These are phyloP conservation scores for Phoenix dactylifera DNA, from an alignment of 176 grass and related monocot species.

Conservation along the genomic window DNA sequence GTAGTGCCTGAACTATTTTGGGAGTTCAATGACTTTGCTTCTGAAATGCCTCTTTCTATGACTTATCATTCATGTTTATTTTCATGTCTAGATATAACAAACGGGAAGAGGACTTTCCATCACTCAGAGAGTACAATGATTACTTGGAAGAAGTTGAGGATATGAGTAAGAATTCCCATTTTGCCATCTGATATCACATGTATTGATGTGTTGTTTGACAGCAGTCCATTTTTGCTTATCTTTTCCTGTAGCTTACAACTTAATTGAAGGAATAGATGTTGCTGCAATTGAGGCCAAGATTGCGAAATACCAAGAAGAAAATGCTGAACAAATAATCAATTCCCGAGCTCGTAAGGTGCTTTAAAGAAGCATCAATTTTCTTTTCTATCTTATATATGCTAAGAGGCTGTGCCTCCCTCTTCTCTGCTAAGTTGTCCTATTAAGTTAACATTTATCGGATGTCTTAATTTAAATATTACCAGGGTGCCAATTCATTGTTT, in stretches of 20 bases:
- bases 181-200: too few species aligned
- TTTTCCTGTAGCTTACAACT: constrained; percentile 46
- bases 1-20: too few species aligned
- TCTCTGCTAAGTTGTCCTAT: too few species aligned
- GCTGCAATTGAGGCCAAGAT: constrained; percentile 68
- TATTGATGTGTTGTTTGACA: too few species aligned
- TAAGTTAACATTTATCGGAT: too few species aligned
- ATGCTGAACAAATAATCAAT: constrained; percentile 66
- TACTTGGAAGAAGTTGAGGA: constrained; percentile 98
- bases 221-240: not conserved
- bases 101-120: constrained; percentile 63
- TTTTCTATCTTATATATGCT: too few species aligned
- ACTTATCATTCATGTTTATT: too few species aligned
- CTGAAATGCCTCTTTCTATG: too few species aligned
- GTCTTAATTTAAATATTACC: too few species aligned
- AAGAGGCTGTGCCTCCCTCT: too few species aligned
- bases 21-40: too few species aligned
- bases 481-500: not conserved
- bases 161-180: constrained; percentile 46
- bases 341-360: constrained; percentile 72
- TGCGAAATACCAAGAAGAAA: constrained; percentile 67
- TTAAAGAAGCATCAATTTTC: not conserved
- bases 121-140: constrained; percentile 86
- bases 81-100: constrained; percentile 62
- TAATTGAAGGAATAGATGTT: constrained; percentile 69